Evolutionary conservation across 768 basidiomycete species (phyloP), one percentile per base, ranked within the genome.

Genomic region (Suillus sp.): DNA sequence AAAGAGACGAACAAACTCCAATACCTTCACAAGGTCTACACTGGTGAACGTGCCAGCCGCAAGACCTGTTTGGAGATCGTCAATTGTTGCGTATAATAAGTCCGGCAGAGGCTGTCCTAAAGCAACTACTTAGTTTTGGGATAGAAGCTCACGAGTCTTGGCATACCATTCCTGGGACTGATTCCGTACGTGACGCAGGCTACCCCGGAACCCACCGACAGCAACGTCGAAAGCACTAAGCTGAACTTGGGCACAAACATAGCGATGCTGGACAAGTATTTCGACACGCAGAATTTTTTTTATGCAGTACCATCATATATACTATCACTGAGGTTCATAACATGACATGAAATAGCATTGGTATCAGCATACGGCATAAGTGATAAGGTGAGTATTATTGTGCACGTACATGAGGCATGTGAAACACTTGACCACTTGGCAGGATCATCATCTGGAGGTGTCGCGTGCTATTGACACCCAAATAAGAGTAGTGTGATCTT

Each of bases 311-410:
- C 56, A n/a, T 40, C 5, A 27, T 57, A 57, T 40, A 57, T 57
- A 57, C 32, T n/a, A 32, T 53, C 0, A 20, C 6, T 20, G 30
- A 34, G 30, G 20, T 40, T 57, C 9, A 56, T n/a, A 35, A 14
- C n/a, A 34, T 13, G 37, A 27, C 10, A 10, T 11, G 4, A 10
- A 30, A 27, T 9, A 5, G 38, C 9, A 1, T 20, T 2, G 35
- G 9, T 56, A 37, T 56, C 34, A 56, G 55, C 37, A 18, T 38
- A 56, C 55, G 35, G 37, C 35, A 37, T 37, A 38, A 27, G 38
- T 57, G 56, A 57, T 57, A 57, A 57, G 56, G 56, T 40, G 56
- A 40, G 56, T 57, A 57, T 40, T 57, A 57, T 57, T 57, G 10
- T 57, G 37, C 25, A 30, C 25, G 20, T 20, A 42, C 55, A 38